Evolutionary conservation across 2,329 filamentous ascomycete species (phyloP), one percentile per base, ranked within the genome.

Genomic region (Beauveria pseudobassiana): DNA sequence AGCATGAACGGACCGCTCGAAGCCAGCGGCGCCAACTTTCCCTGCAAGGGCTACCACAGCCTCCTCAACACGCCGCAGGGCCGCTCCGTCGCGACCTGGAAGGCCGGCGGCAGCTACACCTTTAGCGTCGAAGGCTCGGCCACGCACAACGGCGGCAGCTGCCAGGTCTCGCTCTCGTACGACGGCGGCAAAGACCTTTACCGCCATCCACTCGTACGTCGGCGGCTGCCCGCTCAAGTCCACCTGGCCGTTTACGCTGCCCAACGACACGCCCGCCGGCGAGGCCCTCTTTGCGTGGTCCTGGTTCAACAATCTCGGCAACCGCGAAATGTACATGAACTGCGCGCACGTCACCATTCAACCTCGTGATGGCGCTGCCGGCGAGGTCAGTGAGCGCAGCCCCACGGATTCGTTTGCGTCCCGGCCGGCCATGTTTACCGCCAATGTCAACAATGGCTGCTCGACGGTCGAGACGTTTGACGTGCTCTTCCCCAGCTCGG

Each of bases 261-360:
- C 88, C 3, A 73, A 76, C 1, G 83, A 85, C 64, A 82, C 82
- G 0, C 83, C 83, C 7, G 68, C 72, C 65, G 66, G 66, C n/a
- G 62, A 65, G n/a, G 66, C 66, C 43, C 30, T 83, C 1, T 78
- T 90, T 24, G 86, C 86, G 9, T 91, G 87, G 87, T 85, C 87
- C 12, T 91, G 88, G 88, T 82, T 88, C 73, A 91, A 91, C 68
- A 86, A 83, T 53, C 68, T 89, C 40, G 88, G 88, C 5, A 90
- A 90, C 72, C 83, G 88, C 8, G 88, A 91, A 69, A 86, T 89
- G 77, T 90, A 90, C 76, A 89, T 89, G 87, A 88, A 90, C 76
- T 91, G 88, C 66, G 85, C 85, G 2, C 83, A 84, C 0, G 73
- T 89, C 62, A 79, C 78, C 5, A 66, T 66, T 34, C n/a, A 58